Conservation (phyloP, 148 eudicot genomes). For the Fagopyrum esculentum region DNA sequence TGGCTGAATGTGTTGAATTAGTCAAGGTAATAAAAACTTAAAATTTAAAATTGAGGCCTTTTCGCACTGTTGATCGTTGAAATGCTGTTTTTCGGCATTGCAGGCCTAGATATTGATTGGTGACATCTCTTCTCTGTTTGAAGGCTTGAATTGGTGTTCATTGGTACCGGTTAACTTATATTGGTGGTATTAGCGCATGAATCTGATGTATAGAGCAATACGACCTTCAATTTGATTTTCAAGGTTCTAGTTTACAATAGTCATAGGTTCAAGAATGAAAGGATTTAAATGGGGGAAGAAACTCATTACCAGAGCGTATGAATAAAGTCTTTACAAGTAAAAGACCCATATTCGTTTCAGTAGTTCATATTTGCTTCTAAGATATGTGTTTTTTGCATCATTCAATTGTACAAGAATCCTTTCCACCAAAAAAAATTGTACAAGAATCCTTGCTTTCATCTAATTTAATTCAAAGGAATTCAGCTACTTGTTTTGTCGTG, state of each 20-base stretch:
- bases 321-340: slow-evolving; percentile 4
- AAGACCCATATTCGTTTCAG: background rate
- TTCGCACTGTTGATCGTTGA: background rate
- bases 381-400: slow-evolving; percentile 5
- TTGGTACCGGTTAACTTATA: background rate
- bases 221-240: background rate
- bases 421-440: no score
- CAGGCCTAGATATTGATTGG: slow-evolving; percentile 4
- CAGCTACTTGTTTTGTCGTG: background rate
- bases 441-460: slow-evolving; percentile 9
- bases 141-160: slow-evolving; percentile 2
- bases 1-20: slow-evolving; percentile 18
- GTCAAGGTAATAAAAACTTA: slow-evolving; percentile 18
- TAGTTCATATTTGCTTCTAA: background rate
- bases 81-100: background rate
- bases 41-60: no score
- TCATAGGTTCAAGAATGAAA: slow-evolving; percentile 6
- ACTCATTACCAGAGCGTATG: slow-evolving; percentile 5
- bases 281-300: background rate
- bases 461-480: background rate
- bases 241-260: slow-evolving; percentile 2
- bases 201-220: slow-evolving; percentile 3
- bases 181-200: background rate
- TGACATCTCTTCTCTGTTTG: background rate
- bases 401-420: background rate